Base-by-base conservation (phyloP, 139 green algal genomes). In the Tetraselmis chui region DNA sequence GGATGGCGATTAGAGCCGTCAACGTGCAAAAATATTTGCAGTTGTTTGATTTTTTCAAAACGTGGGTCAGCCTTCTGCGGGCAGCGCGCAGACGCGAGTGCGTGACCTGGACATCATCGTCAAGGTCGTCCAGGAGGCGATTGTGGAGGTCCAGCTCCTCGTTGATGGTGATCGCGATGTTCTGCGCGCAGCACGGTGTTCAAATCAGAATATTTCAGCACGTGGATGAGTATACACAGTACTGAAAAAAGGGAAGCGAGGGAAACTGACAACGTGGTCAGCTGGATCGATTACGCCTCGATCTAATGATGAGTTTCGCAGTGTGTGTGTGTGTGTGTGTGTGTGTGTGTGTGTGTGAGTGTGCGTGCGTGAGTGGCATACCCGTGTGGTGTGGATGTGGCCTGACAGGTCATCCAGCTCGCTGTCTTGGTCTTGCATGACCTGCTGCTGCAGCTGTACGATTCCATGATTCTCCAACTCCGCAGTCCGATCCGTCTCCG, bases 141-240 rank as follows among this genome's bases (percentile, higher is more conserved):
- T 92, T 93, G 82, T 98, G 95, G 78, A 98, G 87, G 74, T 92
- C 86, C 1, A 95, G 84, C 88, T 98, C 95, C 83, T 98, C 94
- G 29, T 94, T 93, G 67, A 98, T 96, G 1, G 94, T 91, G n/a
- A 94, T 79, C 1, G 92, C 93, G 2, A 97, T 90, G 87, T 97
- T 93, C 91, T 94, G 91, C 22, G 18, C 24, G n/a, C n/a, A n/a
- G n/a, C n/a, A n/a, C n/a, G n/a, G n/a, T n/a, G n/a, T n/a, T n/a
- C n/a, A n/a, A n/a, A n/a, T n/a, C n/a, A n/a, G n/a, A n/a, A n/a
- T n/a, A n/a, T n/a, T n/a, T n/a, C n/a, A n/a, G n/a, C n/a, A n/a
- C n/a, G n/a, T n/a, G n/a, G n/a, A n/a, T n/a, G n/a, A n/a, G n/a
- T n/a, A n/a, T n/a, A n/a, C n/a, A n/a, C n/a, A n/a, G n/a, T n/a